Evolutionary conservation across 1,284 basidiomycete genomes (phyloP).

Genomic region (Leccinum insigne): DNA sequence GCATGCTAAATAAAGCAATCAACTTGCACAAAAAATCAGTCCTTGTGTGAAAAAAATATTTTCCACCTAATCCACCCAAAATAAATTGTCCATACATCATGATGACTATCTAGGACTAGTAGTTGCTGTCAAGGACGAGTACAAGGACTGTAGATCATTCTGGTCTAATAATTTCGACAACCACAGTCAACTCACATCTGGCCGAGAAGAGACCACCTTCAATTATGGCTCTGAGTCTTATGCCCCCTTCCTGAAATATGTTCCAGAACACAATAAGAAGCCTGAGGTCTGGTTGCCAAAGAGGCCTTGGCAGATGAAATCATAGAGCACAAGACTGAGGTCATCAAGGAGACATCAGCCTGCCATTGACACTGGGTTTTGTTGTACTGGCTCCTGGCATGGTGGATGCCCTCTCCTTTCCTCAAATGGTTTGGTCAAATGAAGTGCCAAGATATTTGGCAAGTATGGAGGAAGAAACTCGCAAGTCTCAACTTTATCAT

Average conservation of each 20-base stretch:
- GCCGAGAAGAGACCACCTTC: constrained; percentile 75
- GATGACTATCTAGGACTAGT: no score
- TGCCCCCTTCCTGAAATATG: constrained; percentile 63
- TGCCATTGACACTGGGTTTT: constrained; percentile 80
- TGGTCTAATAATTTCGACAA: constrained; percentile 78
- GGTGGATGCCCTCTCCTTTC: constrained; percentile 78
- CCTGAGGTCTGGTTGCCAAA: constrained; percentile 68
- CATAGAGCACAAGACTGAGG: constrained; percentile 85
- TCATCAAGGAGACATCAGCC: constrained; percentile 67
- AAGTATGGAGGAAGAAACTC: constrained; percentile 98
- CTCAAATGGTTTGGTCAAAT: constrained; percentile 79
- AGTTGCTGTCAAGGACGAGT: not conserved
- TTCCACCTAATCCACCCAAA: no score
- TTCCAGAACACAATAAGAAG: constrained; percentile 61
- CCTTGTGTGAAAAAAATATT: no score
- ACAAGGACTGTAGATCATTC: constrained; percentile 34
- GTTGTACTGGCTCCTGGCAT: constrained; percentile 90
- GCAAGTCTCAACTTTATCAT: constrained; percentile 91
- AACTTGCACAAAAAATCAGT: no score
- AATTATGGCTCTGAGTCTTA: constrained; percentile 90
- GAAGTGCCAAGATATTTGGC: constrained; percentile 91
- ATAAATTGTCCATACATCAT: no score
- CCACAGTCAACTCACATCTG: constrained; percentile 70
- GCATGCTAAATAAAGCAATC: no score
- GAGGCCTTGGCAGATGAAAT: constrained; percentile 80